Conservation (phyloP, 495 filamentous ascomycete genomes). For the Aspergillus kassunensis region DNA sequence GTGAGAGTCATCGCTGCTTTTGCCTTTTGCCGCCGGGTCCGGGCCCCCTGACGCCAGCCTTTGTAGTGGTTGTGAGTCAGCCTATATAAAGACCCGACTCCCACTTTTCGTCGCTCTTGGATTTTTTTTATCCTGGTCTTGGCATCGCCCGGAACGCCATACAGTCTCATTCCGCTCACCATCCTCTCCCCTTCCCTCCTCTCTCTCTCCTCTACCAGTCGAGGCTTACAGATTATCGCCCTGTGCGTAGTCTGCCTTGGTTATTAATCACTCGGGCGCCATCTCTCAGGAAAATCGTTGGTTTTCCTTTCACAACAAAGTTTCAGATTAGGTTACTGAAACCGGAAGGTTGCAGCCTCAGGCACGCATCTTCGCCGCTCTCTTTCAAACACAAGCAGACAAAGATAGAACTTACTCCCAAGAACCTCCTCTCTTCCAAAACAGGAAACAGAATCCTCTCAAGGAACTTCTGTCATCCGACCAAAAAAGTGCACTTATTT, state of each 20-base stretch:
- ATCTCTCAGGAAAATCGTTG: constrained; percentile 15
- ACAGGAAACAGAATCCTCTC: constrained; percentile 15
- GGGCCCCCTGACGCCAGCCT: constrained; percentile 36
- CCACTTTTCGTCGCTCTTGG: constrained; percentile 31
- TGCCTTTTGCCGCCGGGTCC: constrained; percentile 24
- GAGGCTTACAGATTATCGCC: constrained; percentile 20
- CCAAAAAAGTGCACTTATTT: constrained; percentile 15
- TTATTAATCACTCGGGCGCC: constrained; percentile 13
- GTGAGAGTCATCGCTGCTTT: constrained; percentile 37
- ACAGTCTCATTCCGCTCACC: constrained; percentile 26
- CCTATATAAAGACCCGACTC: constrained; percentile 48
- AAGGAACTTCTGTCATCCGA: constrained; percentile 10
- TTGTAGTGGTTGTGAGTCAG: constrained; percentile 33
- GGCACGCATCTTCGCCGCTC: constrained; percentile 23
- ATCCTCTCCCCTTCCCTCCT: constrained; percentile 23
- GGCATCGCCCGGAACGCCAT: constrained; percentile 42
- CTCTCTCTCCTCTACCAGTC: constrained; percentile 22
- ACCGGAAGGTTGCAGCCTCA: constrained; percentile 28
- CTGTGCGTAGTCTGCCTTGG: constrained; percentile 13
- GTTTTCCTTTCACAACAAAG: constrained; percentile 8
- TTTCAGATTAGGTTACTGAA: constrained; percentile 28
- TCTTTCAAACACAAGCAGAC: constrained; percentile 26
- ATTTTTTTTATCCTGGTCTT: constrained; percentile 45
- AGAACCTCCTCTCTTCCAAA: constrained; percentile 9
- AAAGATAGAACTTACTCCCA: constrained; percentile 36